Evolutionary conservation across 2,329 filamentous ascomycete genomes (phyloP), one percentile per base, ranked within the genome.

Genomic region (Elsinoe necatrix): DNA sequence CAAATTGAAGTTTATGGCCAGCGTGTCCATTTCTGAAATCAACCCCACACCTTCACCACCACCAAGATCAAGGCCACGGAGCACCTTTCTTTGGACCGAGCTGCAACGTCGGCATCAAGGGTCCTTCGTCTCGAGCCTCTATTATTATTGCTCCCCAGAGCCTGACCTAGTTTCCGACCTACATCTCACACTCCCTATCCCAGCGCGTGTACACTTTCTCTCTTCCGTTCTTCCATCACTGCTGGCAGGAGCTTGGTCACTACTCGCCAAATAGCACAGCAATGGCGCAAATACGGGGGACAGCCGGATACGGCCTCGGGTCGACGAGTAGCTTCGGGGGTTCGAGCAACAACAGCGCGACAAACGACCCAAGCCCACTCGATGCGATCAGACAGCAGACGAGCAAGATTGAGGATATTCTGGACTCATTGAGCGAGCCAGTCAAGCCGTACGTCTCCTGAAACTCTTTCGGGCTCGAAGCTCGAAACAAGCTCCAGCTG

Each of bases 331-430:
- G 52, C 8, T 64, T 64, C 56, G 84, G 81, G 61, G 81, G 79
- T 48, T 77, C 77, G 59, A 78, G 75, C 66, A 77, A 74, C 62
- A 74, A 71, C 63, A 80, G 86, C 63, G 81, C 78, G 58, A 81
- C 78, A 58, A 81, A 79, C 68, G 85, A 90, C 66, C 81, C 85
- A 50, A 89, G 83, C 71, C 84, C 86, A 58, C 82, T 98, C 64
- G 93, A 96, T 72, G 81, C 89, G 66, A 89, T 98, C 69, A 82
- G 93, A 62, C 83, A 90, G 72, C 91, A 97, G 74, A 98, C 93
- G 54, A 95, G 88, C 85, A 97, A 96, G 80, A 92, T 98, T 63
- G 93, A 98, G 76, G 93, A 98, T 71, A 75, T 88, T 70, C 74
- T 98, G 69, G 93, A 97, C 73, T 88, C 82, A 25, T 64, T 90